These are phyloP conservation scores for Citrus hindsii DNA, from an alignment of 345 rosid species.

Conservation along the genomic window DNA sequence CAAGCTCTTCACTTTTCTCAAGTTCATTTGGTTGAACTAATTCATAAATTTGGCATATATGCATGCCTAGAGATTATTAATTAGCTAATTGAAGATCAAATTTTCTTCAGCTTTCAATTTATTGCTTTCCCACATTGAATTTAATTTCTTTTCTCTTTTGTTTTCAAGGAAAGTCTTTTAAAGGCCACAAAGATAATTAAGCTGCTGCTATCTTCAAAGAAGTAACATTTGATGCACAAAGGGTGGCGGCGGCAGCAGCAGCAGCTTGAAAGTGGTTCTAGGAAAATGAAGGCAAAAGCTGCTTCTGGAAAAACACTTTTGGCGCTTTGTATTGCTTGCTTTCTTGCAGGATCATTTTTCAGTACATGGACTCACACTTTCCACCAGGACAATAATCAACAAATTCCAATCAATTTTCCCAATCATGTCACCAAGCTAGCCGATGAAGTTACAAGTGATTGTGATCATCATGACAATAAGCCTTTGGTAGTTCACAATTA, in stretches of 20 bases:
- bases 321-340: slow-evolving; percentile 59
- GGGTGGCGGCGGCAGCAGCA: neutral
- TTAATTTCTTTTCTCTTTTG: neutral
- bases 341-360: slow-evolving; percentile 72
- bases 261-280: slow-evolving; percentile 22
- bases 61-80: no score
- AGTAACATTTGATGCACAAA: neutral
- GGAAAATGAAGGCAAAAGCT: slow-evolving; percentile 65
- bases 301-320: slow-evolving; percentile 61
- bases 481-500: neutral
- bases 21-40: no score
- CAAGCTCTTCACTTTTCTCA: no score
- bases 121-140: neutral
- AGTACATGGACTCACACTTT: slow-evolving; percentile 30
- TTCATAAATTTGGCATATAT: no score
- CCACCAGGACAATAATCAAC: slow-evolving; percentile 7
- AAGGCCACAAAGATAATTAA: neutral
- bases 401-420: slow-evolving; percentile 17
- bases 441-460: slow-evolving; percentile 28
- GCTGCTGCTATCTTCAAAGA: neutral
- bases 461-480: slow-evolving; percentile 36
- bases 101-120: neutral
- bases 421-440: slow-evolving; percentile 21
- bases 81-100: no score
- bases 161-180: neutral